Conservation (phyloP, 164 flowering plant species). For the Sedum album region DNA sequence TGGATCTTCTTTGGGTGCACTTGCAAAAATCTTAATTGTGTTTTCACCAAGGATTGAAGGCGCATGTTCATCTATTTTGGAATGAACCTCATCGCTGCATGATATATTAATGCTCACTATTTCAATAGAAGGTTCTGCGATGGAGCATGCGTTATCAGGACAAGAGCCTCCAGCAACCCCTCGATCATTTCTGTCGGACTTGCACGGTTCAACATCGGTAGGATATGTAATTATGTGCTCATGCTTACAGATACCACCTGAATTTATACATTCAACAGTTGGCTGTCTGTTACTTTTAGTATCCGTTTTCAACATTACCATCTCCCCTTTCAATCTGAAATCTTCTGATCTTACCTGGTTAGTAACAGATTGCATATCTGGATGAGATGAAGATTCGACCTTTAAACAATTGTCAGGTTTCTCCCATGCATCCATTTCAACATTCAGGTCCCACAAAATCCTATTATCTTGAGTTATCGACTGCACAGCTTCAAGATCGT, state of each 20-base stretch:
- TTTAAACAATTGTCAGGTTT: conserved; percentile 26
- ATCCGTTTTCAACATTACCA: not conserved
- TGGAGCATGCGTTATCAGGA: not conserved
- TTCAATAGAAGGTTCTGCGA: not conserved
- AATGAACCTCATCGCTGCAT: not conserved
- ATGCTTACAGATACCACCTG: not conserved
- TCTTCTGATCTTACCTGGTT: conserved; percentile 9
- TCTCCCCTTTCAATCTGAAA: conserved; percentile 6
- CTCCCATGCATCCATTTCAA: conserved; percentile 59
- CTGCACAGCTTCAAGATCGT: conserved; percentile 14
- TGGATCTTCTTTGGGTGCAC: not conserved
- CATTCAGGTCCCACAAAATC: conserved; percentile 61
- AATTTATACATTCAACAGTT: not conserved
- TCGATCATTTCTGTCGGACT: not conserved
- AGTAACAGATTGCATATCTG: conserved; percentile 6
- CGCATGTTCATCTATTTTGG: not conserved
- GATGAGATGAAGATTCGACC: conserved; percentile 13
- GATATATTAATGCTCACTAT: not conserved
- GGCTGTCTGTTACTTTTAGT: no score
- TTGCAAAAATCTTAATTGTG: not conserved
- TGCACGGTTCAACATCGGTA: not conserved
- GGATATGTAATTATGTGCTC: not conserved
- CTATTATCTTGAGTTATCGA: conserved; percentile 32
- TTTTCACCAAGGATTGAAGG: not conserved
- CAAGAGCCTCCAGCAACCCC: not conserved